Evolutionary conservation across 352 stramenopile species (phyloP).

Genomic region (Pythium guiyangense): DNA sequence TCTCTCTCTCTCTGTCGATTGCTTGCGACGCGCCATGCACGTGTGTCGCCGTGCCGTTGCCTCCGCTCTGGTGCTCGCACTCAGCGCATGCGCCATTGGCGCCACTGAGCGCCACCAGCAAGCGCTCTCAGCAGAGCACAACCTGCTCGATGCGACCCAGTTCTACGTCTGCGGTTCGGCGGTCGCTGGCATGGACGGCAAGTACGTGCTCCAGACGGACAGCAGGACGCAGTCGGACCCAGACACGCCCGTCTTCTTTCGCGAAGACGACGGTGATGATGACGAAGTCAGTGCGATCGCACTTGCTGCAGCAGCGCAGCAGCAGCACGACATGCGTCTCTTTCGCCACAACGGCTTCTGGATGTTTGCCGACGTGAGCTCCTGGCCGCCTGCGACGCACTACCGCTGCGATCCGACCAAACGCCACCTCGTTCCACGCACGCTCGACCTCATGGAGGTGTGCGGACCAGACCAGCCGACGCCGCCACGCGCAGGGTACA

Average conservation of each 20-base stretch:
- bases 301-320: not conserved
- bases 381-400: slow-evolving; percentile 48
- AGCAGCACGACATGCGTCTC: slow-evolving; percentile 41
- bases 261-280: slow-evolving; percentile 28
- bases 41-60: no score
- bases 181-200: slow-evolving; percentile 45
- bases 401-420: slow-evolving; percentile 64
- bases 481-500: slow-evolving; percentile 37
- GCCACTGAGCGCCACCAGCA: not conserved
- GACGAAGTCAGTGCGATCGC: not conserved
- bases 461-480: slow-evolving; percentile 29
- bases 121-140: not conserved
- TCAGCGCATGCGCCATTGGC: not conserved
- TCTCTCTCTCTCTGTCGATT: no score
- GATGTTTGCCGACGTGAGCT: slow-evolving; percentile 56
- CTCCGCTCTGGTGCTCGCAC: no score
- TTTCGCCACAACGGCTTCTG: slow-evolving; percentile 64
- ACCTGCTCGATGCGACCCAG: not conserved
- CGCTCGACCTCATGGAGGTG: slow-evolving; percentile 14
- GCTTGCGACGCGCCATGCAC: no score
- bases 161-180: slow-evolving; percentile 59
- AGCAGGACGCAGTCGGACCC: slow-evolving; percentile 22
- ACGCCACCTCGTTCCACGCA: slow-evolving; percentile 8
- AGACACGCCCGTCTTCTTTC: slow-evolving; percentile 36
- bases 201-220: slow-evolving; percentile 32